Percentiles rank a stretch among this genome's conserved stretches.
Conservation (phyloP, 2,329 filamentous ascomycete genomes). For the Aspergillus sojae region DNA sequence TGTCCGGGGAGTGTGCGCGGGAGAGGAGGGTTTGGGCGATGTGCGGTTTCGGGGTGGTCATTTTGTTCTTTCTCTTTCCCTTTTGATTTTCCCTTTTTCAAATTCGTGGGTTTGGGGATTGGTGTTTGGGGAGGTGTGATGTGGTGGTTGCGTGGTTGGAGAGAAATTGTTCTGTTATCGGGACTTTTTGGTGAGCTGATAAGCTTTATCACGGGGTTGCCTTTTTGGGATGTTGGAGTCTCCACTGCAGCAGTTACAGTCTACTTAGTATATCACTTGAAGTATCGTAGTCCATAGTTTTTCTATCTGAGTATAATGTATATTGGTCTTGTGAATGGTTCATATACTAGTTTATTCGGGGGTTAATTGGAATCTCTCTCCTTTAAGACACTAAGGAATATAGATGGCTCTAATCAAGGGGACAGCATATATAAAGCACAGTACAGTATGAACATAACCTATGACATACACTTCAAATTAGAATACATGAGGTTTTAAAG, state of each 20-base stretch:
- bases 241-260: too few species aligned
- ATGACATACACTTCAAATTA: too few species aligned
- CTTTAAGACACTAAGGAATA: neutral
- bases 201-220: neutral
- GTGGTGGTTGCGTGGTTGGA: neutral
- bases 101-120: neutral
- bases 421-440: neutral
- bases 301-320: neutral
- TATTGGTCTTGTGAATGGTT: neutral
- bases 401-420: too few species aligned
- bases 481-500: too few species aligned
- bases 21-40: conserved; percentile 68
- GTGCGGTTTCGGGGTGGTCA: conserved; percentile 35
- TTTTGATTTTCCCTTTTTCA: neutral
- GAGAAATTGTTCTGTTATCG: neutral
- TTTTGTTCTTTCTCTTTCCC: conserved; percentile 7
- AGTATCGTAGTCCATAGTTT: neutral
- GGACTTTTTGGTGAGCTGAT: neutral
- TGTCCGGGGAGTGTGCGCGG: conserved; percentile 77
- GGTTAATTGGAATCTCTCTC: neutral
- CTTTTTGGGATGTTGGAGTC: neutral
- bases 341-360: neutral
- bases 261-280: neutral
- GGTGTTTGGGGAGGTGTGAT: neutral
- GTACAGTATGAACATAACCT: neutral